Evolutionary conservation across 1,284 basidiomycete genomes (phyloP).

Genomic region (Cutaneotrichosporon sp.): DNA sequence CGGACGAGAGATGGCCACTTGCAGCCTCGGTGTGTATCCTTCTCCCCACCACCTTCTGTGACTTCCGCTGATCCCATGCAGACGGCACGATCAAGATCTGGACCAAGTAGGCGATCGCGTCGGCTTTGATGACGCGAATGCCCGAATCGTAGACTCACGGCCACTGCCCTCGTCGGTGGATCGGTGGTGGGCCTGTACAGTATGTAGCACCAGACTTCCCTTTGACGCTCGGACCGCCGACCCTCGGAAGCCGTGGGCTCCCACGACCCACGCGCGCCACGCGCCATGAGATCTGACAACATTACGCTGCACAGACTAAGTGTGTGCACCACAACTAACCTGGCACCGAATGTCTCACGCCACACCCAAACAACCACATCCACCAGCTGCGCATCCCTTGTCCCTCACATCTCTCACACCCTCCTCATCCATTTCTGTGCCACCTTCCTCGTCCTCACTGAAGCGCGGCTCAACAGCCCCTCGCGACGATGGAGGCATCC

Average conservation of each 20-base stretch:
- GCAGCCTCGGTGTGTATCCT: conserved; percentile 64
- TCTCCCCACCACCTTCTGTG: too few species aligned
- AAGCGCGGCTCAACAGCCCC: background rate
- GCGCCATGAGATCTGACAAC: background rate
- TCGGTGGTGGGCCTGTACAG: background rate
- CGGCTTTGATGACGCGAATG: background rate
- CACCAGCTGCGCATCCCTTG: background rate
- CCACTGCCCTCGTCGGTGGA: background rate
- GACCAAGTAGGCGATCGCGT: conserved; percentile 15
- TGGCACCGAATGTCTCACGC: background rate
- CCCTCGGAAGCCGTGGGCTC: background rate
- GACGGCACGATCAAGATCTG: conserved; percentile 49
- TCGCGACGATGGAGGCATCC: background rate
- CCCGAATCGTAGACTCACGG: background rate
- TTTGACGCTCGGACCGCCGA: background rate
- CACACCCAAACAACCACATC: background rate
- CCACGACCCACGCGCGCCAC: too few species aligned
- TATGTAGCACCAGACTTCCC: background rate
- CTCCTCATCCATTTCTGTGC: background rate
- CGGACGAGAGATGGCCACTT: conserved; percentile 77
- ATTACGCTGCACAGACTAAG: background rate
- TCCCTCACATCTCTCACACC: background rate
- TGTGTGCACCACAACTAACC: background rate
- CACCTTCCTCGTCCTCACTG: background rate
- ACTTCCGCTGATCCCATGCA: conserved; percentile 13